phyloP scores from a whole-genome alignment of 1,284 basidiomycete species.

The Agaricales sp. region DNA sequence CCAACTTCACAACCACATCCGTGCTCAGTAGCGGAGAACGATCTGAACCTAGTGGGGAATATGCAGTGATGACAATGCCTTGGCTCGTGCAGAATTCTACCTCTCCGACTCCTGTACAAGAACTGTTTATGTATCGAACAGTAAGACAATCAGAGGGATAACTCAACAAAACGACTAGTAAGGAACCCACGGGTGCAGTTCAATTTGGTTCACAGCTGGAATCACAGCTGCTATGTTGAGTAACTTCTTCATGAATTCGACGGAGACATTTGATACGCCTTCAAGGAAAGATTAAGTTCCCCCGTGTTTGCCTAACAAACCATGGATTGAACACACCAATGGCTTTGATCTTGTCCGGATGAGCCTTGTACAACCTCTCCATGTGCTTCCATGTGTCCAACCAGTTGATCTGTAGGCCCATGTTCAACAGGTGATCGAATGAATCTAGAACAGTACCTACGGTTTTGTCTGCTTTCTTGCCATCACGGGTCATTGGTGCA shows the following conservation, averaged over 20 bases:
- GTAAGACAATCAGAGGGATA: constrained; percentile 63
- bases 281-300: not conserved
- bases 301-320: no score
- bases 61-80: constrained; percentile 60
- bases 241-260: not conserved
- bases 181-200: constrained; percentile 66
- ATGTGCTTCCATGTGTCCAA: constrained; percentile 73
- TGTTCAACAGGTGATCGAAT: not conserved
- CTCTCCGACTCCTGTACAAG: not conserved
- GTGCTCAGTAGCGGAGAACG: constrained; percentile 53
- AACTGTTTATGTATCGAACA: not conserved
- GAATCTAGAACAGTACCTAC: constrained; percentile 8
- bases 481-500: not conserved
- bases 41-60: constrained; percentile 80
- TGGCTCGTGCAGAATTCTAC: not conserved
- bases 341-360: constrained; percentile 61
- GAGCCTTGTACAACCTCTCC: constrained; percentile 54
- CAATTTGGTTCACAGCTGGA: constrained; percentile 65
- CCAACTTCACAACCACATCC: constrained; percentile 50
- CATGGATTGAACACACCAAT: constrained; percentile 47
- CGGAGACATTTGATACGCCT: not conserved
- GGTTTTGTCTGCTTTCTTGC: constrained; percentile 32
- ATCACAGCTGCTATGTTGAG: not conserved
- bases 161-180: constrained; percentile 61
- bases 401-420: constrained; percentile 36